These are phyloP conservation scores for Agrostemma githago DNA, from an alignment of 148 eudicot genomes.

Conservation along the genomic window DNA sequence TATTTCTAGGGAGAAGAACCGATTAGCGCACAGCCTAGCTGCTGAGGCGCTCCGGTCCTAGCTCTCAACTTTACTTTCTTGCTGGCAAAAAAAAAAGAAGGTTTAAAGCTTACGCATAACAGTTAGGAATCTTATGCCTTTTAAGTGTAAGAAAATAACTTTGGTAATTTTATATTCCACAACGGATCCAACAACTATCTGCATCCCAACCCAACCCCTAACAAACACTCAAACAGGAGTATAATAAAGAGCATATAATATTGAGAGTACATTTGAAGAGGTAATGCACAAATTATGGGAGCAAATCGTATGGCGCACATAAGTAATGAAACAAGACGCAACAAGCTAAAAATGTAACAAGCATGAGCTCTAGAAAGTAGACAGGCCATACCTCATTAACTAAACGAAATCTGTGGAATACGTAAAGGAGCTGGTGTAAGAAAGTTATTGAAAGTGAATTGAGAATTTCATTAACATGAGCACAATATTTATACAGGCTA, in stretches of 20 bases:
- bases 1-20: too few relatives aligned
- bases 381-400: constrained; percentile 14
- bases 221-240: not conserved
- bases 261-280: not conserved
- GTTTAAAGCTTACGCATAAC: not conserved
- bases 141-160: not conserved
- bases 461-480: too few relatives aligned
- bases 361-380: not conserved
- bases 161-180: not conserved
- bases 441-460: too few relatives aligned
- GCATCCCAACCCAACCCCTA: not conserved
- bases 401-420: constrained; percentile 23
- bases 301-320: not conserved
- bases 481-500: too few relatives aligned
- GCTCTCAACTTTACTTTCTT: too few relatives aligned
- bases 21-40: too few relatives aligned
- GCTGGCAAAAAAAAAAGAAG: too few relatives aligned
- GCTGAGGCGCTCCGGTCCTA: too few relatives aligned
- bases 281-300: not conserved
- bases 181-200: not conserved
- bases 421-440: constrained; percentile 18
- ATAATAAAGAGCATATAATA: not conserved
- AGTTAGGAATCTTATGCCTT: not conserved
- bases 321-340: not conserved
- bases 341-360: not conserved